Evolutionary conservation across 1,139 yeast genomes (phyloP).

Genomic region (Scheffersomyces stambukii): DNA sequence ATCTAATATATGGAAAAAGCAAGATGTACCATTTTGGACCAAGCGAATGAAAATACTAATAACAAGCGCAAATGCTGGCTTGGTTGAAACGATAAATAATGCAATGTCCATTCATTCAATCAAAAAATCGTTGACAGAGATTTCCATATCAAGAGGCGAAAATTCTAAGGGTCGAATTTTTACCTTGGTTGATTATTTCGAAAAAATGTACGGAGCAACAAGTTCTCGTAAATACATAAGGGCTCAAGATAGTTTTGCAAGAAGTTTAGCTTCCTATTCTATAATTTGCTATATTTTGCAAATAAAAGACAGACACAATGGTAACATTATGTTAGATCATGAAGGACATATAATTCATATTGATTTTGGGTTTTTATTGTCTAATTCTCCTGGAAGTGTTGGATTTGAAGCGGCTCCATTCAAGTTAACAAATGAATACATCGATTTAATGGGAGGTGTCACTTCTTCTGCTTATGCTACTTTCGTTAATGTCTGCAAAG

Average conservation of each 20-base stretch:
- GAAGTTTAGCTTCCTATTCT: conserved; percentile 85
- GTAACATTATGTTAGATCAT: conserved; percentile 88
- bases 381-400: conserved; percentile 93
- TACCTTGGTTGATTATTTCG: conserved; percentile 72
- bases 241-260: conserved; percentile 82
- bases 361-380: conserved; percentile 88
- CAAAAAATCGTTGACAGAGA: conserved; percentile 81
- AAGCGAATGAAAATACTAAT: conserved; percentile 87
- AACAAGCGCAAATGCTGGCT: conserved; percentile 85
- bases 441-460: conserved; percentile 79
- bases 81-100: conserved; percentile 93
- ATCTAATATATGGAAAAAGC: conserved; percentile 75
- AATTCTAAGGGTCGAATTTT: conserved; percentile 66
- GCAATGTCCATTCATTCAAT: conserved; percentile 92
- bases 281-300: conserved; percentile 83
- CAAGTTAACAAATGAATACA: conserved; percentile 82
- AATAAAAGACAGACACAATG: conserved; percentile 93
- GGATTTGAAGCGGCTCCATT: conserved; percentile 98
- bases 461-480: conserved; percentile 54
- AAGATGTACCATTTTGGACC: conserved; percentile 76
- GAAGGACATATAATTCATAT: conserved; percentile 95
- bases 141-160: conserved; percentile 62
- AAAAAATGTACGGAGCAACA: conserved; percentile 64
- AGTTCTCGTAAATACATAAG: conserved; percentile 48
- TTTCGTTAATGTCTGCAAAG: conserved; percentile 61